Evolutionary conservation across 2,329 filamentous ascomycete species (phyloP).

Genomic region (Chrysosporium queenslandicum): DNA sequence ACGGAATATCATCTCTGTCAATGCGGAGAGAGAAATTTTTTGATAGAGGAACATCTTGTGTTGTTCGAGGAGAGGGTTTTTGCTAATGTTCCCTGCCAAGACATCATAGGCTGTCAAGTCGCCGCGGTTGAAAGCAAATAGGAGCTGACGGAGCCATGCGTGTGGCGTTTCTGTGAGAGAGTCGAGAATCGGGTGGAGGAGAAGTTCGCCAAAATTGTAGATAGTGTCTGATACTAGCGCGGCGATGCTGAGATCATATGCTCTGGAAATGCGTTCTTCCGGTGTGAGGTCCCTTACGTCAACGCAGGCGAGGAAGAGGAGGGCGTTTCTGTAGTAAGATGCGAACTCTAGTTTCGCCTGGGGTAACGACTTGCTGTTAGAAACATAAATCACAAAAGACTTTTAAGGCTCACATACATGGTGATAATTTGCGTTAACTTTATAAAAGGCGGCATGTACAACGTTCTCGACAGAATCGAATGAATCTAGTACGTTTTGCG

Average conservation of each 20-base stretch:
- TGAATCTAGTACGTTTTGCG: constrained; percentile 75
- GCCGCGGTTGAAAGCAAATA: constrained; percentile 95
- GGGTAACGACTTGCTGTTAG: not conserved
- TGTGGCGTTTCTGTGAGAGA: constrained; percentile 64
- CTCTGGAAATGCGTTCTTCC: constrained; percentile 67
- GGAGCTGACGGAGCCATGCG: constrained; percentile 84
- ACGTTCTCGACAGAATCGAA: constrained; percentile 94
- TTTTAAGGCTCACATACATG: constrained; percentile 45
- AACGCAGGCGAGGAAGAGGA: constrained; percentile 94
- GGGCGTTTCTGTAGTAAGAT: constrained; percentile 92
- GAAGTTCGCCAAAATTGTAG: constrained; percentile 99
- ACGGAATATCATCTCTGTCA: constrained; percentile 93
- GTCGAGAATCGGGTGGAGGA: constrained; percentile 91
- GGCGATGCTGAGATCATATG: constrained; percentile 85
- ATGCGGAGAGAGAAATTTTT: constrained; percentile 93
- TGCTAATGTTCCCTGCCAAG: constrained; percentile 67
- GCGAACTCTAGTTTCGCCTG: constrained; percentile 80
- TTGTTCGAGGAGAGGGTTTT: constrained; percentile 66
- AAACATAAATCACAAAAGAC: constrained; percentile 3
- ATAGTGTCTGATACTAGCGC: constrained; percentile 89
- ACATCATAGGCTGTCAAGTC: constrained; percentile 81
- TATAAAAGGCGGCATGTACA: constrained; percentile 93
- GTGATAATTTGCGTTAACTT: constrained; percentile 89
- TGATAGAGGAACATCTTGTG: constrained; percentile 81
- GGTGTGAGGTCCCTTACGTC: constrained; percentile 64